These are phyloP conservation scores for Beta lomatogona DNA, from an alignment of 179 eudicot species.

Conservation along the genomic window DNA sequence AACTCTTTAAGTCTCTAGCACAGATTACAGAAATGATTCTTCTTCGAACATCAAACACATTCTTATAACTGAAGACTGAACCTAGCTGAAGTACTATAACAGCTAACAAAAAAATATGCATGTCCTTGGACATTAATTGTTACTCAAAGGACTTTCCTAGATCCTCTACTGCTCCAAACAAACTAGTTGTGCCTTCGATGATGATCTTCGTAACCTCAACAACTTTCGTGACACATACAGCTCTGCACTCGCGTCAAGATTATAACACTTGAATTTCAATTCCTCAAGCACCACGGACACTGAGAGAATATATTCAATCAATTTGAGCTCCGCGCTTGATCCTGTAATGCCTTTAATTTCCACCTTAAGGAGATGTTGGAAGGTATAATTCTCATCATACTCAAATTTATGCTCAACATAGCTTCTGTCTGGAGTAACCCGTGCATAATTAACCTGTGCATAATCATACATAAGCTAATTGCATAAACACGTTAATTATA, in stretches of 20 bases:
- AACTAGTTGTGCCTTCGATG: background rate
- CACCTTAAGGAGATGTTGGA: background rate
- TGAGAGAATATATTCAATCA: background rate
- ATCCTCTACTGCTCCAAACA: too few relatives aligned
- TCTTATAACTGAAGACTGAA: too few relatives aligned
- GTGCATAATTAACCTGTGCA: too few relatives aligned
- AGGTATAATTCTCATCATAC: background rate
- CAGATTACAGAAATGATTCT: too few relatives aligned
- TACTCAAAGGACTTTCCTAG: too few relatives aligned
- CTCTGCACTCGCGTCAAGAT: background rate
- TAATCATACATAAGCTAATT: background rate
- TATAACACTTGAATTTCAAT: background rate
- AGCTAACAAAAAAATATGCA: too few relatives aligned
- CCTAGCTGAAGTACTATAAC: too few relatives aligned
- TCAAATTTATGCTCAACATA: background rate
- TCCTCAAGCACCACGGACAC: slow-evolving; percentile 3
- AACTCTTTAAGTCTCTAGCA: too few relatives aligned
- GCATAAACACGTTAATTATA: background rate
- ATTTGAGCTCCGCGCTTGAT: slow-evolving; percentile 9
- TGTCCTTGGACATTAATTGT: too few relatives aligned
- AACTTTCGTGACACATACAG: background rate
- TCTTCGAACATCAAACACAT: too few relatives aligned
- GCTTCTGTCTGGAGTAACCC: background rate
- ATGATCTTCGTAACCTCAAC: slow-evolving; percentile 10
- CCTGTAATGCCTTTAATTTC: background rate